Evolutionary conservation across 768 basidiomycete genomes (phyloP).

Genomic region (Lentinula sp.): DNA sequence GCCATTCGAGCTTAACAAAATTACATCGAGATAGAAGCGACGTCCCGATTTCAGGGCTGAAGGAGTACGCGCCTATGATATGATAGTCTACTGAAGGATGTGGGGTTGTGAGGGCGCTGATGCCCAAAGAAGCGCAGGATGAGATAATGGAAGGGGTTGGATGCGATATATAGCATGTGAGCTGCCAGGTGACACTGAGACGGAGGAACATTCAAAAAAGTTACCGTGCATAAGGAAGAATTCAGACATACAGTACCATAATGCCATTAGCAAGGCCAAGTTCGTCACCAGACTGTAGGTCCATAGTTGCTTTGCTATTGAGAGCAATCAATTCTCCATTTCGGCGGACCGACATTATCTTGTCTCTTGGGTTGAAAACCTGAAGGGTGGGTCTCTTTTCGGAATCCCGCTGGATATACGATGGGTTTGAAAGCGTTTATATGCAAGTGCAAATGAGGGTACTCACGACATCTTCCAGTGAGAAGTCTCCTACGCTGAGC

Average conservation of each 20-base stretch:
- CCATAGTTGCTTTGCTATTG: constrained; percentile 28
- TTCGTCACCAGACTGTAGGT: constrained; percentile 50
- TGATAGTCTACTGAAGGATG: constrained; percentile 50
- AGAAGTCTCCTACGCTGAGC: constrained; percentile 49
- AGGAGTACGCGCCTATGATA: constrained; percentile 42
- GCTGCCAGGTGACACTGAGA: constrained; percentile 26
- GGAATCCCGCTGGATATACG: constrained; percentile 39
- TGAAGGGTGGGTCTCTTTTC: constrained; percentile 40
- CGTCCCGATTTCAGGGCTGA: constrained; percentile 43
- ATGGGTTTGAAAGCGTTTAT: not conserved
- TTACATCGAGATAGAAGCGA: constrained; percentile 55
- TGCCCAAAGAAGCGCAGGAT: constrained; percentile 52
- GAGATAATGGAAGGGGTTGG: constrained; percentile 29
- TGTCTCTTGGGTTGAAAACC: constrained; percentile 42
- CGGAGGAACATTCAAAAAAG: not conserved
- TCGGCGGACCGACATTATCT: constrained; percentile 36
- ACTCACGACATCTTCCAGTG: constrained; percentile 52
- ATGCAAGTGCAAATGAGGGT: not conserved
- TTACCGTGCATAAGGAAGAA: not conserved
- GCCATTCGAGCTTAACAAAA: constrained; percentile 66
- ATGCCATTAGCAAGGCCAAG: constrained; percentile 39
- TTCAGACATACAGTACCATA: constrained; percentile 36
- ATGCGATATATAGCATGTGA: constrained; percentile 36
- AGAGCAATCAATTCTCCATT: constrained; percentile 25
- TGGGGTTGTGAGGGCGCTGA: constrained; percentile 44